These are phyloP conservation scores for Eimeria sp. DNA, from an alignment of 169 alveolate species.

Conservation along the genomic window DNA sequence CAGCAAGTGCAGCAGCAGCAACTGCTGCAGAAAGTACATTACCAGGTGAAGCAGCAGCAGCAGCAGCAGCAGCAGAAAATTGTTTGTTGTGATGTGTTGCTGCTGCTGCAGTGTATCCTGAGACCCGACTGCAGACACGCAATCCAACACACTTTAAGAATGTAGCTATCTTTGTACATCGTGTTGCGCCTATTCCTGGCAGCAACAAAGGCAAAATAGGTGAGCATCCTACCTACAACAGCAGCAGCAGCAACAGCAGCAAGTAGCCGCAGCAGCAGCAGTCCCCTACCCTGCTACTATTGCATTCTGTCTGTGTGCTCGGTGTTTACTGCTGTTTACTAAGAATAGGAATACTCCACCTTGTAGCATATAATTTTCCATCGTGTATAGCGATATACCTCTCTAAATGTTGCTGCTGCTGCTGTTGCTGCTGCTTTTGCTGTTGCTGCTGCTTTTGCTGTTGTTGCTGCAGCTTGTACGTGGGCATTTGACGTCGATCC, in stretches of 20 bases:
- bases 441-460: background rate
- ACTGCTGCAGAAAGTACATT: background rate
- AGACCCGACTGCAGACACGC: slow-evolving; percentile 20
- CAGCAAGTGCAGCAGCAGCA: slow-evolving; percentile 1
- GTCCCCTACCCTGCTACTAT: background rate
- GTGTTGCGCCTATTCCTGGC: slow-evolving; percentile 84
- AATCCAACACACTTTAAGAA: slow-evolving; percentile 77
- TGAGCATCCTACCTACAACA: slow-evolving; percentile 22
- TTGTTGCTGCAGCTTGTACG: slow-evolving; percentile 31
- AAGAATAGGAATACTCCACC: too few species aligned
- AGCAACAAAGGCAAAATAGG: slow-evolving; percentile 81
- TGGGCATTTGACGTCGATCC: slow-evolving; percentile 81
- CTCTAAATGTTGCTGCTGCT: background rate
- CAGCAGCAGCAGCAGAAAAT: background rate
- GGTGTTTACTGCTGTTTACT: background rate
- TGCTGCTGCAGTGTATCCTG: slow-evolving; percentile 51
- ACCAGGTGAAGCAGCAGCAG: background rate
- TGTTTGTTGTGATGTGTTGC: background rate
- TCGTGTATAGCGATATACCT: background rate
- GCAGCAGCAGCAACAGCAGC: background rate
- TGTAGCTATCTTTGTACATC: slow-evolving; percentile 77
- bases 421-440: background rate
- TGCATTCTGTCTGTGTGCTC: background rate
- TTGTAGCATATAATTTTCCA: background rate
- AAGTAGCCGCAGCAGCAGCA: background rate